Base-by-base conservation (phyloP, 1,284 basidiomycete genomes). In the Tilletia horrida region DNA sequence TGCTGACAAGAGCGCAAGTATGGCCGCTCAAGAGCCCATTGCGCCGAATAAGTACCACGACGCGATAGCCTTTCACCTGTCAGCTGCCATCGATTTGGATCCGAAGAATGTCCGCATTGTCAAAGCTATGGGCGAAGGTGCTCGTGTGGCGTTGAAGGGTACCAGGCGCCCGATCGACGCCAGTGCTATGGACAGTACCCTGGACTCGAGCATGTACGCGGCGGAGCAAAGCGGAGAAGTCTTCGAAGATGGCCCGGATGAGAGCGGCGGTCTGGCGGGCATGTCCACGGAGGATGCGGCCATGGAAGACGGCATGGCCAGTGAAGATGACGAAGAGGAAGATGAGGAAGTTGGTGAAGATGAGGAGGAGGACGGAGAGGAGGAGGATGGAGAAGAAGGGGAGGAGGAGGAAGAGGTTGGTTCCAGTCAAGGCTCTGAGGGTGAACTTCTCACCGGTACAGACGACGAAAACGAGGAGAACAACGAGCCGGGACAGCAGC, bases 41-140 rank as follows among this genome's bases (percentile, higher is more conserved):
- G 23, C 69, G 13, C 75, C 74, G 1, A 42, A 59, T 6, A 35
- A 55, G 2, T 76, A 65, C 65, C 72, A 74, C 1, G 67, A 68
- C 27, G 75, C 76, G 68, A 79, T 79, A 63, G 69, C 72, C 16
- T 72, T 77, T 50, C 78, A 79, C 63, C 70, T 79, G 23, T 68
- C 70, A 18, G 72, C 72, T 2, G 78, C 75, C 2, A 66, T 78
- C 43, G 76, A 79, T 21, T 64, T 79, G 2, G 78, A 79, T 29
- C 78, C 76, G 8, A 40, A 64, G 7, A 45, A 71, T 42, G 45
- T 73, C 1, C 55, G 69, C 2, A 59, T 74, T 18, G 70, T 76
- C 63, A 76, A 75, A 55, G 70, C 67, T 45, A 72, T 76, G 66
- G 70, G 71, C 45, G 75, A 75, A 62, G 75, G 75, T 4, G 63